phyloP scores from a whole-genome alignment of 1,284 basidiomycete genomes.

The Amylostereum areolatum region DNA sequence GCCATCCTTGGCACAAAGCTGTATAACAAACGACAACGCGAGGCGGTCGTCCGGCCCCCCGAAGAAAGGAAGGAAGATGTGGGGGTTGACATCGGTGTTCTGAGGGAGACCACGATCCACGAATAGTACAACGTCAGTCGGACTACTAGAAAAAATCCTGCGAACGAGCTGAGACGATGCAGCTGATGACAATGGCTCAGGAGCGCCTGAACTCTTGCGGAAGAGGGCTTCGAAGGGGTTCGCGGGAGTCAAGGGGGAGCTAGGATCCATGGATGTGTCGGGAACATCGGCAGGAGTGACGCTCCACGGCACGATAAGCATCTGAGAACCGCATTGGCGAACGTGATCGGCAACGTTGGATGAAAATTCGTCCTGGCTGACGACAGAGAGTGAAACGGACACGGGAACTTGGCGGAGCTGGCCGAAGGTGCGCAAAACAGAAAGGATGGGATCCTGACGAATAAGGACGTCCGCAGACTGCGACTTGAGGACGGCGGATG shows the following conservation, averaged over 20 bases:
- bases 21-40: slow-evolving; percentile 73
- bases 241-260: slow-evolving; percentile 12
- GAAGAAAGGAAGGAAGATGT: slow-evolving; percentile 84
- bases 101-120: slow-evolving; percentile 53
- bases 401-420: slow-evolving; percentile 67
- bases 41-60: slow-evolving; percentile 90
- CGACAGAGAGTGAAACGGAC: slow-evolving; percentile 62
- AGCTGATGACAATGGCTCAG: slow-evolving; percentile 41
- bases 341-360: slow-evolving; percentile 64
- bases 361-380: slow-evolving; percentile 63
- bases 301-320: slow-evolving; percentile 82
- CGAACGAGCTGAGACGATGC: slow-evolving; percentile 79
- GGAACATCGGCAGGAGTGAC: slow-evolving; percentile 22
- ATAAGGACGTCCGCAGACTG: slow-evolving; percentile 67
- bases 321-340: slow-evolving; percentile 51
- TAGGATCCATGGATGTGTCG: slow-evolving; percentile 22
- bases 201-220: slow-evolving; percentile 26
- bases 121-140: slow-evolving; percentile 74
- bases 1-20: slow-evolving; percentile 62
- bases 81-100: slow-evolving; percentile 33
- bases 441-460: slow-evolving; percentile 73
- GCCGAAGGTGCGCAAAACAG: slow-evolving; percentile 80
- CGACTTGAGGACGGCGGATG: slow-evolving; percentile 80
- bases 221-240: slow-evolving; percentile 63
- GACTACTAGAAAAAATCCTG: slow-evolving; percentile 63